These are phyloP conservation scores for Melanomma pulvis-pyrius DNA, from an alignment of 495 filamentous ascomycete species.

Conservation along the genomic window DNA sequence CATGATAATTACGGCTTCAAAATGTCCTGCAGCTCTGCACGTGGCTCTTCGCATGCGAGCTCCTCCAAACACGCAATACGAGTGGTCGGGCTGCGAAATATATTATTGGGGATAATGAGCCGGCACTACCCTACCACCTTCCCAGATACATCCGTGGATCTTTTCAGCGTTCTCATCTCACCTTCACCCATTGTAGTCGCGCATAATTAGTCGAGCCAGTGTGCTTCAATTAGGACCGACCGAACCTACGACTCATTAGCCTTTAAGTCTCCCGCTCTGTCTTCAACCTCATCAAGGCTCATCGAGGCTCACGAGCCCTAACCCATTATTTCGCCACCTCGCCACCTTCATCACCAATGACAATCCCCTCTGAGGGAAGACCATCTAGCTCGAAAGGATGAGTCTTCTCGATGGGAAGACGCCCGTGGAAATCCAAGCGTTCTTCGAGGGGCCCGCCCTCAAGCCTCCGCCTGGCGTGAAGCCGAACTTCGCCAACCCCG, in stretches of 20 bases:
- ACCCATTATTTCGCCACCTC: background rate
- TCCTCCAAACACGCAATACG: background rate
- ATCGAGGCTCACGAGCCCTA: background rate
- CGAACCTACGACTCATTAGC: background rate
- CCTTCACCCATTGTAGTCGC: background rate
- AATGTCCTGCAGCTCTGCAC: background rate
- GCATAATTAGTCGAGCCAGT: background rate
- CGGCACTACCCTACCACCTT: background rate
- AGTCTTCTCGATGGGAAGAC: background rate
- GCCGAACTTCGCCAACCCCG: slow-evolving; percentile 1
- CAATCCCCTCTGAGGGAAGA: background rate
- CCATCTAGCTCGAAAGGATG: background rate
- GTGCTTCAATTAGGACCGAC: background rate
- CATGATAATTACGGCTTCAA: background rate
- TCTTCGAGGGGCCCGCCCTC: background rate
- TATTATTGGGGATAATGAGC: background rate
- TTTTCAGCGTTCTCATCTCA: background rate
- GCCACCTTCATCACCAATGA: background rate
- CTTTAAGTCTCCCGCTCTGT: background rate
- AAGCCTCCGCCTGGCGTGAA: background rate
- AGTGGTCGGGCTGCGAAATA: background rate
- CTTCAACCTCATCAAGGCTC: background rate
- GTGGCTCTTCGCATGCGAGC: background rate
- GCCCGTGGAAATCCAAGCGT: background rate
- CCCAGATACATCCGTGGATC: background rate